phyloP scores from a whole-genome alignment of 1,139 yeast species.

The Taphrina deformans region DNA sequence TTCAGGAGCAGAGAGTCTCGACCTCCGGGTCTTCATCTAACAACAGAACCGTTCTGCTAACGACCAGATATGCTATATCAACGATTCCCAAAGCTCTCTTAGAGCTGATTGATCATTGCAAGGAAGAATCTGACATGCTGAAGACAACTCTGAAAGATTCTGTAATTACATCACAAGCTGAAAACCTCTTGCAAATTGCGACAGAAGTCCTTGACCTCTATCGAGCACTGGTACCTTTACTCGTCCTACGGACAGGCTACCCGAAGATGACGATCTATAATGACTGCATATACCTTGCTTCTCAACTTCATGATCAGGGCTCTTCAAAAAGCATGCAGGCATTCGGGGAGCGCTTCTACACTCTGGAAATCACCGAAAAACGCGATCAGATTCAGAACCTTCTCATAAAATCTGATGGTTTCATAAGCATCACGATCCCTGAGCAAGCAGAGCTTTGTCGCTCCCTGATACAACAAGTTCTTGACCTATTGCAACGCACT shows the following conservation, averaged over 20 bases:
- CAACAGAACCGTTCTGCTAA: neutral
- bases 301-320: neutral
- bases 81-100: conserved; percentile 8
- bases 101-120: neutral
- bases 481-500: conserved; percentile 18
- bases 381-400: conserved; percentile 13
- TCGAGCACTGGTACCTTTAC: conserved; percentile 3
- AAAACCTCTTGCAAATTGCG: neutral
- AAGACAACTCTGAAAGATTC: neutral
- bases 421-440: conserved; percentile 8
- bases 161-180: neutral
- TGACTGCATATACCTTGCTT: conserved; percentile 21
- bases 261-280: conserved; percentile 29
- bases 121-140: neutral
- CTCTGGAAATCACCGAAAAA: conserved; percentile 14
- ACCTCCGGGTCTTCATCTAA: neutral
- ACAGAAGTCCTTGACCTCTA: conserved; percentile 6
- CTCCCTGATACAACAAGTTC: conserved; percentile 1
- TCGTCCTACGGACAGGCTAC: conserved; percentile 1
- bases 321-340: neutral
- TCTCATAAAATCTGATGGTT: neutral
- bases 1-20: neutral
- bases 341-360: conserved; percentile 19
- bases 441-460: conserved; percentile 1
- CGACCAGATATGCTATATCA: conserved; percentile 11